A percentile compares a stretch with the other conserved stretches of the same genome.
phyloP scores from a whole-genome alignment of 2,329 filamentous ascomycete genomes.

The Aspergillus sp. region DNA sequence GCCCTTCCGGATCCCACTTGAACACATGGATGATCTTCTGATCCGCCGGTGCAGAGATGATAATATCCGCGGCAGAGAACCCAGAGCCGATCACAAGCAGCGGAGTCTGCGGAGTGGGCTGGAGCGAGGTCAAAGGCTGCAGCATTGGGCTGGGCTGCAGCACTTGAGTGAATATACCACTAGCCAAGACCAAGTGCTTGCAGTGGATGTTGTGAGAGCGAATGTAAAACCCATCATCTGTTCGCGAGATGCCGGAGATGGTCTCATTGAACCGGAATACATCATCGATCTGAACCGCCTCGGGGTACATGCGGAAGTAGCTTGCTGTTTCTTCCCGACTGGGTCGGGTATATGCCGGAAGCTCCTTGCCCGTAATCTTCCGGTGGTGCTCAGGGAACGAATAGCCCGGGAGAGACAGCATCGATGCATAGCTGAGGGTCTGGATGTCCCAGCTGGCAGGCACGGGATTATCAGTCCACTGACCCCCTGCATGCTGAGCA shows the following conservation, averaged over 20 bases:
- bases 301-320: constrained; percentile 58
- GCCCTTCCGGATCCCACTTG: constrained; percentile 59
- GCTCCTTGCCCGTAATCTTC: constrained; percentile 40
- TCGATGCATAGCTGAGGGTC: constrained; percentile 63
- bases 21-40: constrained; percentile 62
- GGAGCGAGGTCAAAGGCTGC: constrained; percentile 45
- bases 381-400: constrained; percentile 57
- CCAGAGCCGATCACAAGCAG: constrained; percentile 62
- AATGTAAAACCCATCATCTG: constrained; percentile 52
- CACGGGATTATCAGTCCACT: constrained; percentile 60
- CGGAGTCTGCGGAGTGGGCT: constrained; percentile 36
- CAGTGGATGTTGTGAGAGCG: constrained; percentile 56
- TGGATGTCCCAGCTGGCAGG: constrained; percentile 59
- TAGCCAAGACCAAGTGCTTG: constrained; percentile 60
- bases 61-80: constrained; percentile 63
- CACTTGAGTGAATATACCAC: constrained; percentile 59
- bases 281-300: constrained; percentile 54
- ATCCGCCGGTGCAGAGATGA: constrained; percentile 55
- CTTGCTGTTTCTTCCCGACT: constrained; percentile 57
- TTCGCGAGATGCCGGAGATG: constrained; percentile 49
- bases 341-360: constrained; percentile 58
- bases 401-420: constrained; percentile 63
- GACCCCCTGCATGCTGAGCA: constrained; percentile 55
- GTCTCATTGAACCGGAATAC: constrained; percentile 48
- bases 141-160: constrained; percentile 55